Conservation (phyloP, 208 protist genomes). For the Tritrichomonas musculus region DNA sequence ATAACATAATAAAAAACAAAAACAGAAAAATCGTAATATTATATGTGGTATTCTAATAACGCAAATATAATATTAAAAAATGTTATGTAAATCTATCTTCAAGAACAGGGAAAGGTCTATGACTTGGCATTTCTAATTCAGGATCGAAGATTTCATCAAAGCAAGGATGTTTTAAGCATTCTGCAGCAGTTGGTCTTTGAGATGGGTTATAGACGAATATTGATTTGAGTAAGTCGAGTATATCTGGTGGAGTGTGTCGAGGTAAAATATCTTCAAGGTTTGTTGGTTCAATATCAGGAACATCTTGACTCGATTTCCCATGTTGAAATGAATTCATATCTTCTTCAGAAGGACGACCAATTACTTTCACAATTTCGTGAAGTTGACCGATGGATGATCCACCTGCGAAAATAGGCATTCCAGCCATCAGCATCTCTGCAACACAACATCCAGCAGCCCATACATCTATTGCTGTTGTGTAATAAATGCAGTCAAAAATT, state of each 20-base stretch:
- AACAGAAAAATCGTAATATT: too few species aligned
- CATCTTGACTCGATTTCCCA: not conserved
- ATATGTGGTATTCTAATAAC: too few species aligned
- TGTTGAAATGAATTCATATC: slow-evolving; percentile 26
- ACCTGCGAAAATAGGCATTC: slow-evolving; percentile 84
- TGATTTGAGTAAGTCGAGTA: not conserved
- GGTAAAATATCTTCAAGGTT: not conserved
- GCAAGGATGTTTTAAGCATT: not conserved
- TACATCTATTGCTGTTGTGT: slow-evolving; percentile 78
- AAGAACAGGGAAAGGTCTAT: not conserved
- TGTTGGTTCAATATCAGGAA: not conserved
- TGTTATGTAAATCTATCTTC: too few species aligned
- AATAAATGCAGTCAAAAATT: slow-evolving; percentile 82
- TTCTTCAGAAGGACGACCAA: slow-evolving; percentile 29
- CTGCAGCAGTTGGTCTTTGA: not conserved
- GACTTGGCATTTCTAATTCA: not conserved
- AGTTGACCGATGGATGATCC: slow-evolving; percentile 74
- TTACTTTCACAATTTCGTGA: slow-evolving; percentile 81
- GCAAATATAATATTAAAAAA: too few species aligned
- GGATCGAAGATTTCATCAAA: slow-evolving; percentile 24
- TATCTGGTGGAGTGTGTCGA: not conserved
- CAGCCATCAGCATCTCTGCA: slow-evolving; percentile 85
- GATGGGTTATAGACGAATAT: slow-evolving; percentile 17
- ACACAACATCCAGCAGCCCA: slow-evolving; percentile 86
- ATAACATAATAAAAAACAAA: too few species aligned